Conservation (phyloP, 2,329 filamentous ascomycete species). For the Chlorencoelia australis region DNA sequence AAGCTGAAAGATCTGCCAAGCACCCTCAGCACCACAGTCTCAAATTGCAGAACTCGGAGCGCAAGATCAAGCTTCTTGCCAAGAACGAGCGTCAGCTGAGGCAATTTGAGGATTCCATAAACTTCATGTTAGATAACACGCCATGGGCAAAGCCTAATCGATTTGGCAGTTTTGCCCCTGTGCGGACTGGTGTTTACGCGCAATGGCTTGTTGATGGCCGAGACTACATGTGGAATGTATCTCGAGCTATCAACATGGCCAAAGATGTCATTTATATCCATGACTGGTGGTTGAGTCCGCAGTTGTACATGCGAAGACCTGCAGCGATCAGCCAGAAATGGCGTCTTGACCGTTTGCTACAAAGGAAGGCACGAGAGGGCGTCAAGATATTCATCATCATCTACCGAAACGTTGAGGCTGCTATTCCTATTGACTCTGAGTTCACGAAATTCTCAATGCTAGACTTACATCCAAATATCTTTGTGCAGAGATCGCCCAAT, state of each 20-base stretch:
- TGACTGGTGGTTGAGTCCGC: constrained; percentile 97
- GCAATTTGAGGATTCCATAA: constrained; percentile 91
- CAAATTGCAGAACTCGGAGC: constrained; percentile 81
- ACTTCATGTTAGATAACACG: constrained; percentile 73
- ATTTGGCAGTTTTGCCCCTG: constrained; percentile 88
- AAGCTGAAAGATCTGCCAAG: constrained; percentile 27
- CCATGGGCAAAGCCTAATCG: constrained; percentile 75
- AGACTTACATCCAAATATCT: constrained; percentile 91
- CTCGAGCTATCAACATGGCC: constrained; percentile 90
- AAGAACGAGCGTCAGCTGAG: constrained; percentile 80
- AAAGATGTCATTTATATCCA: constrained; percentile 98
- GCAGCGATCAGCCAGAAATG: constrained; percentile 96
- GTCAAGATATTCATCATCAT: constrained; percentile 98
- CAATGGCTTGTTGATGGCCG: constrained; percentile 95
- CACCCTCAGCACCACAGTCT: constrained; percentile 67
- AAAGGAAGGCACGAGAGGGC: constrained; percentile 85
- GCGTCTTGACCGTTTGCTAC: constrained; percentile 86
- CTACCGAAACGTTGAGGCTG: constrained; percentile 94
- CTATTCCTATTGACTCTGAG: constrained; percentile 94
- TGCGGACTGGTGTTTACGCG: constrained; percentile 76
- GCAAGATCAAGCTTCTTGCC: constrained; percentile 83
- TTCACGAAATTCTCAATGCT: constrained; percentile 95
- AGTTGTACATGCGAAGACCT: constrained; percentile 88
- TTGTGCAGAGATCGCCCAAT: constrained; percentile 91
- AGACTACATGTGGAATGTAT: constrained; percentile 99